Evolutionary conservation across 2,329 filamentous ascomycete genomes (phyloP), one percentile per base, ranked within the genome.

Genomic region (Metarhizium anisopliae): DNA sequence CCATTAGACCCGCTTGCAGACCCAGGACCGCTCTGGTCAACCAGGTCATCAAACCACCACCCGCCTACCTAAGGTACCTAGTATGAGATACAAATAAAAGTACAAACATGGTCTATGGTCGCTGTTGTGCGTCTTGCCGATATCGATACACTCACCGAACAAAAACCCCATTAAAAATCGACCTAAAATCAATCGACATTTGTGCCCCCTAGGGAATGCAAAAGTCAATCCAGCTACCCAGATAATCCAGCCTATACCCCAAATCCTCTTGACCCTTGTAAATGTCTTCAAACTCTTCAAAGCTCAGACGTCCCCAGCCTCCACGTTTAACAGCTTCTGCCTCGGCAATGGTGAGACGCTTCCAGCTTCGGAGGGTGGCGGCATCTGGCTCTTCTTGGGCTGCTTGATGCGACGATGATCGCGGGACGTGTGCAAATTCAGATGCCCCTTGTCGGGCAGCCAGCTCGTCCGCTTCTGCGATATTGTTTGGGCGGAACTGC

Each of bases 191-290:
- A 25, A 25, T 3, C 25, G 4, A 25, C 32, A 2, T 11, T 11
- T 2, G 32, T 25, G 18, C 25, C 45, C 16, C 51, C 68, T 76
- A 83, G 14, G 83, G 83, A 61, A 87, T 85, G 68, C 83, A 87
- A 67, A 86, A 85, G 67, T 96, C 92, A 70, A 96, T 89, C 93
- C 93, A 97, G 64, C 84, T 89, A 58, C 89, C 89, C 50, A 96
- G 77, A 70, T 96, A 93, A 62, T 89, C 88, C 59, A 92, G 77
- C 54, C 86, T 74, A 66, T 84, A 83, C 14, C 78, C 80, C 32
- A 75, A 73, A 29, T 83, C 82, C 61, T 85, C 81, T 59, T 84
- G 79, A n/a, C 77, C 77, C 62, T 84, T 82, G 74, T 94, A 90
- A 52, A 86, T 85, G 43, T 75, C 74, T 64, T 89, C 85, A 70